These are phyloP conservation scores for Bolboschoenoplectus hybrid DNA, from an alignment of 202 grass and related monocot species.

Conservation along the genomic window DNA sequence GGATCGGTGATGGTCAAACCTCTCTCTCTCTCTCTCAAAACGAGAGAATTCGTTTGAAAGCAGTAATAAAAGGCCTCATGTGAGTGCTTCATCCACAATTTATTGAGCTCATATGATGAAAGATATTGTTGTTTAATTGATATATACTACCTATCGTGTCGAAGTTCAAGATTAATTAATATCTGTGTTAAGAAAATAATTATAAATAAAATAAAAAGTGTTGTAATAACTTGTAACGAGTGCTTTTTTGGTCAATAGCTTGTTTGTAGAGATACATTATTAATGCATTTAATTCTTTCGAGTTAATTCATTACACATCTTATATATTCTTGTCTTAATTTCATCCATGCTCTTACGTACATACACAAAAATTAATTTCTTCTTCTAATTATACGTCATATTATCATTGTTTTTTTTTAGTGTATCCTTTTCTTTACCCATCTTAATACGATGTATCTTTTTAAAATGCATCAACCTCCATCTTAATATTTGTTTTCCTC, in stretches of 20 bases:
- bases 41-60: conserved; percentile 19
- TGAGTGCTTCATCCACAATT: conserved; percentile 45
- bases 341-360: conserved; percentile 15
- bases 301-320: neutral
- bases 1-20: neutral
- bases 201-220: conserved; percentile 37
- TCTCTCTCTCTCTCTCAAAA: neutral
- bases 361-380: neutral
- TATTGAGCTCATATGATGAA: conserved; percentile 28
- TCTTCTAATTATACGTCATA: neutral
- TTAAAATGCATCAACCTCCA: neutral
- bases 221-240: conserved; percentile 32
- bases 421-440: neutral
- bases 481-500: neutral
- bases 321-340: neutral
- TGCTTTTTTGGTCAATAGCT: conserved; percentile 34
- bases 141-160: conserved; percentile 23
- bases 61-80: conserved; percentile 36
- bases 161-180: neutral
- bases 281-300: conserved; percentile 24
- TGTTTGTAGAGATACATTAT: conserved; percentile 36
- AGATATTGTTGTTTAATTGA: conserved; percentile 24
- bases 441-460: neutral
- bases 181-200: conserved; percentile 9
- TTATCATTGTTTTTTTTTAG: conserved; percentile 22